Evolutionary conservation across 495 filamentous ascomycete species (phyloP), one percentile per base, ranked within the genome.

Genomic region (Lepidopterella palustris): DNA sequence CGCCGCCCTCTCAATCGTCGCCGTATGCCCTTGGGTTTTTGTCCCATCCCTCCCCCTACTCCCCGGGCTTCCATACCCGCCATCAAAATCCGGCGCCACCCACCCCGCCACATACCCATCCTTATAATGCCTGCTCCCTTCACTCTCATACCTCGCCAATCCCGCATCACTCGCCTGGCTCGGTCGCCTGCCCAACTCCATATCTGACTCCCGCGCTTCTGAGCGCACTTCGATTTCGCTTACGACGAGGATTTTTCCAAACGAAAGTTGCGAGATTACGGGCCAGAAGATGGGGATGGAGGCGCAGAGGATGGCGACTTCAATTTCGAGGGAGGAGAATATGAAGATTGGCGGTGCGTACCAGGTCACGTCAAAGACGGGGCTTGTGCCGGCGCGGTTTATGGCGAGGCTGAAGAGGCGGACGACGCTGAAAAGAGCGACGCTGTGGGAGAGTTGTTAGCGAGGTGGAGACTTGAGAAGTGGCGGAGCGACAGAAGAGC

Each of bases 261-360:
- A 32, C 27, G 63, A 40, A 32, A 66, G 28, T 11, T 42, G 48
- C 13, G 49, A 23, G 24, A 67, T 56, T 26, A 60, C 24, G 0
- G 64, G 64, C 64, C 64, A 67, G 53, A 63, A 67, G 32, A 63
- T 67, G 26, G 64, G 64, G 53, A 63, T 63, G 1, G 51, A 57
- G 28, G 64, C 64, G 53, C 56, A 60, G 2, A 67, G 42, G 26
- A 67, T 67, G 29, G 64, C 64, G 27, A 63, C 47, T 31, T 67
- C 52, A 57, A 67, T 45, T 48, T 67, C 64, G 53, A 63, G 60
- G 52, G 49, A 48, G 20, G 64, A 67, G 52, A 60, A 63, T 50
- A 67, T 60, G 57, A 60, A 67, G 47, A 67, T 53, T 26, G 60
- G 25, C 5, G 64, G 60, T 3, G 64, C 48, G 32, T 55, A 53